Percentiles rank a stretch among this genome's conserved stretches.
Conservation (phyloP, 305 asterid species). For the Solanum hybrid region DNA sequence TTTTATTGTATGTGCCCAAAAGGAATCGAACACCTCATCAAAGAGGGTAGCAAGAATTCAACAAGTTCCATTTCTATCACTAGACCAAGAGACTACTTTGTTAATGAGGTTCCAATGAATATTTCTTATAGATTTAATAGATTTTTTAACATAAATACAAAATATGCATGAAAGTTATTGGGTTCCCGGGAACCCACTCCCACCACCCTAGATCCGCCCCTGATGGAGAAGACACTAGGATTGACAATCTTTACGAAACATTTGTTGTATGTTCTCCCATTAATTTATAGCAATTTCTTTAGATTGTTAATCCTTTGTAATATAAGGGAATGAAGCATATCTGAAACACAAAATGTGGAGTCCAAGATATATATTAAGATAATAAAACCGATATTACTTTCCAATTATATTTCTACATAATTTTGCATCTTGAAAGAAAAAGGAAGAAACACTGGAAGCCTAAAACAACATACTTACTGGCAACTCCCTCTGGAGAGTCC, state of each 20-base stretch:
- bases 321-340: background rate
- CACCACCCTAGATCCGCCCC: background rate
- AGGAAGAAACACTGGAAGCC: background rate
- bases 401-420: background rate
- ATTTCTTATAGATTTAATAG: background rate
- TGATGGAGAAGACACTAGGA: background rate
- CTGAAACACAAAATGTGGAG: background rate
- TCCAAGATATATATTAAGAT: background rate
- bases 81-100: background rate
- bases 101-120: background rate
- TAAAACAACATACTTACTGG: slow-evolving; percentile 47
- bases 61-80: background rate
- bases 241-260: background rate
- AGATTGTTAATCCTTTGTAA: background rate
- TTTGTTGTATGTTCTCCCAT: background rate
- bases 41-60: background rate
- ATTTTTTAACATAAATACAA: background rate
- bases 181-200: background rate
- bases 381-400: background rate
- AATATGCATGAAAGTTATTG: background rate
- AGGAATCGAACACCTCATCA: background rate
- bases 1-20: background rate
- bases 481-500: slow-evolving; percentile 64
- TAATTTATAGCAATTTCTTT: background rate
- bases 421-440: background rate